Evolutionary conservation across 352 stramenopile species (phyloP).

Genomic region (Pythium scleroteichum): DNA sequence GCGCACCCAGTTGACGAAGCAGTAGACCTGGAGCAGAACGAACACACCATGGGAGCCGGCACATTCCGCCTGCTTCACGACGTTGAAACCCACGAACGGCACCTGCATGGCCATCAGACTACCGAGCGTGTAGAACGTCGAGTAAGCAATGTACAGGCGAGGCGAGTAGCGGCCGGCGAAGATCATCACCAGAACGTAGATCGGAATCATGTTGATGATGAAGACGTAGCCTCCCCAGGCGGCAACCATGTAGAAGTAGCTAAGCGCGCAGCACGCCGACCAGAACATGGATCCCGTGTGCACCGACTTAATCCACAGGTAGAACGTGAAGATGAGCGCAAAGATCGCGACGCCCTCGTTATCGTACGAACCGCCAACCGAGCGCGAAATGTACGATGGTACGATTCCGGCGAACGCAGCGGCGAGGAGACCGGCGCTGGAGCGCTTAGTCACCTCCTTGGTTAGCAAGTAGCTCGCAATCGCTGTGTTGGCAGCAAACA

Average conservation of each 20-base stretch:
- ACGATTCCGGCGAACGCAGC: conserved; percentile 96
- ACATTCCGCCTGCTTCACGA: conserved; percentile 90
- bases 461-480: conserved; percentile 91
- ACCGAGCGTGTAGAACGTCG: conserved; percentile 96
- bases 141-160: conserved; percentile 97
- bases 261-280: conserved; percentile 79
- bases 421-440: conserved; percentile 87
- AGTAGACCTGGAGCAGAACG: conserved; percentile 83
- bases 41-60: conserved; percentile 93
- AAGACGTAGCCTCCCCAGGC: conserved; percentile 98
- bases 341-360: conserved; percentile 99
- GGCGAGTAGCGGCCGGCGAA: conserved; percentile 92
- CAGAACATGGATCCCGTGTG: conserved; percentile 90
- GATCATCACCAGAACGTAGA: conserved; percentile 95
- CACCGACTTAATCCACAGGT: conserved; percentile 95
- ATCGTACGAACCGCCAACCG: conserved; percentile 97
- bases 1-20: conserved; percentile 73
- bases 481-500: conserved; percentile 89
- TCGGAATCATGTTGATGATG: conserved; percentile 99
- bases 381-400: conserved; percentile 96
- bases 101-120: conserved; percentile 97
- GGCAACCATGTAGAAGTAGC: conserved; percentile 98
- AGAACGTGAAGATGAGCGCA: conserved; percentile 98
- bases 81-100: conserved; percentile 97
- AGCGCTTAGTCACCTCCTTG: conserved; percentile 88